Evolutionary conservation across 306 rosid species (phyloP).

Genomic region (Cotoneaster glaucophyllus): DNA sequence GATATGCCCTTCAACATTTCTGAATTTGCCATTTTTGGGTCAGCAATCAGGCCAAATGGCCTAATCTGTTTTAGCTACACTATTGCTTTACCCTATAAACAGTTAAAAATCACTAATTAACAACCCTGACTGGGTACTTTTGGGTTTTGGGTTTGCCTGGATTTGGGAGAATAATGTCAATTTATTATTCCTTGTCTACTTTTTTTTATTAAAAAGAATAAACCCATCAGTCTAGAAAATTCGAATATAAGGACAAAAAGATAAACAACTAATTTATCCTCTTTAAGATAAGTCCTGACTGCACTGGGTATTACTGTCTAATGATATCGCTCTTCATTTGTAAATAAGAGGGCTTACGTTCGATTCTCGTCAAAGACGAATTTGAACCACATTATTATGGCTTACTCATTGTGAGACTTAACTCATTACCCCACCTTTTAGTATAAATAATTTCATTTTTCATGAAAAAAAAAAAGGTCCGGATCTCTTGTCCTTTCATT

Average conservation of each 20-base stretch:
- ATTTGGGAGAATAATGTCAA: slow-evolving; percentile 18
- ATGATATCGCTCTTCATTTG: too few relatives aligned
- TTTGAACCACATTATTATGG: too few relatives aligned
- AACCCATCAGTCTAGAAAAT: background rate
- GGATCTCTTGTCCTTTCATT: slow-evolving; percentile 29
- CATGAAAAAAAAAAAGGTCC: background rate
- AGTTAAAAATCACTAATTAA: background rate
- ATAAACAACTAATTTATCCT: slow-evolving; percentile 6
- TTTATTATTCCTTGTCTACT: slow-evolving; percentile 9
- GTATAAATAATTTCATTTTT: too few relatives aligned
- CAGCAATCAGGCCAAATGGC: slow-evolving; percentile 13
- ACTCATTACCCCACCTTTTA: too few relatives aligned
- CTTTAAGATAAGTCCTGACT: slow-evolving; percentile 25
- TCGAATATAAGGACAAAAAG: slow-evolving; percentile 8
- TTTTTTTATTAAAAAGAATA: background rate
- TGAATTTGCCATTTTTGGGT: background rate
- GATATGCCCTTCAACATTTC: background rate
- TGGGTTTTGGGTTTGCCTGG: background rate
- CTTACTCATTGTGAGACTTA: too few relatives aligned
- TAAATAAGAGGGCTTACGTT: too few relatives aligned
- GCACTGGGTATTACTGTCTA: too few relatives aligned
- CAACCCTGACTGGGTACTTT: background rate
- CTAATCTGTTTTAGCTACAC: slow-evolving; percentile 3
- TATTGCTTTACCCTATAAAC: background rate
- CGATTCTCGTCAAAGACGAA: too few relatives aligned